These are phyloP conservation scores for Amauroascus verrucosus DNA, from an alignment of 2,329 filamentous ascomycete species.

Conservation along the genomic window DNA sequence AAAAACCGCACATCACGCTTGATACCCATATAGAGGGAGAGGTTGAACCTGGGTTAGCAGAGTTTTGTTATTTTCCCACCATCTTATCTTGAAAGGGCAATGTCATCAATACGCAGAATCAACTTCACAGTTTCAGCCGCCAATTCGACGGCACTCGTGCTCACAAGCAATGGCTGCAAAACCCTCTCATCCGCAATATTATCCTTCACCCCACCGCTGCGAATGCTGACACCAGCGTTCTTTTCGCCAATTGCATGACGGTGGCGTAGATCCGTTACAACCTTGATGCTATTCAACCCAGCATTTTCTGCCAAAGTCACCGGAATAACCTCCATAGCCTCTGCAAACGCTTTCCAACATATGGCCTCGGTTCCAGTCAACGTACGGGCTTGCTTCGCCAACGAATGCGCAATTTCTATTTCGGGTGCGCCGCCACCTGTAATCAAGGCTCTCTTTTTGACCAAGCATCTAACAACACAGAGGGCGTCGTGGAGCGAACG, in stretches of 20 bases:
- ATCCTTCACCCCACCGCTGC: constrained; percentile 90
- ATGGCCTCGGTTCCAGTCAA: constrained; percentile 88
- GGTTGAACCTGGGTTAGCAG: neutral
- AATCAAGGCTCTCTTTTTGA: constrained; percentile 99
- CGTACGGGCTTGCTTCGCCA: constrained; percentile 70
- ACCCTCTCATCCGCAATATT: constrained; percentile 97
- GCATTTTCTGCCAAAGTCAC: constrained; percentile 96
- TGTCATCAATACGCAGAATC: constrained; percentile 62
- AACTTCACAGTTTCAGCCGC: constrained; percentile 98
- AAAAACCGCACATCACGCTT: neutral
- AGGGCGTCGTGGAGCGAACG: constrained; percentile 93
- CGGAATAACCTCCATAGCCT: constrained; percentile 93
- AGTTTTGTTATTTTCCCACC: neutral
- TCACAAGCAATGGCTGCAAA: constrained; percentile 87
- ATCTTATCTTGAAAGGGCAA: constrained; percentile 43
- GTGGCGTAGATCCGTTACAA: constrained; percentile 90
- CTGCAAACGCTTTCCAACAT: constrained; percentile 98
- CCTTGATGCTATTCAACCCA: constrained; percentile 95
- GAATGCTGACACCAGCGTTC: constrained; percentile 96
- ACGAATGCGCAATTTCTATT: constrained; percentile 84
- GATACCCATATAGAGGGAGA: neutral
- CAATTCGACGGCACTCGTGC: constrained; percentile 93
- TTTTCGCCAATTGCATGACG: constrained; percentile 90
- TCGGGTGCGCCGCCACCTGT: constrained; percentile 93
- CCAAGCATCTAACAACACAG: constrained; percentile 90